Conservation (phyloP, 2,329 filamentous ascomycete genomes). For the Epichloe brachyelytri region DNA sequence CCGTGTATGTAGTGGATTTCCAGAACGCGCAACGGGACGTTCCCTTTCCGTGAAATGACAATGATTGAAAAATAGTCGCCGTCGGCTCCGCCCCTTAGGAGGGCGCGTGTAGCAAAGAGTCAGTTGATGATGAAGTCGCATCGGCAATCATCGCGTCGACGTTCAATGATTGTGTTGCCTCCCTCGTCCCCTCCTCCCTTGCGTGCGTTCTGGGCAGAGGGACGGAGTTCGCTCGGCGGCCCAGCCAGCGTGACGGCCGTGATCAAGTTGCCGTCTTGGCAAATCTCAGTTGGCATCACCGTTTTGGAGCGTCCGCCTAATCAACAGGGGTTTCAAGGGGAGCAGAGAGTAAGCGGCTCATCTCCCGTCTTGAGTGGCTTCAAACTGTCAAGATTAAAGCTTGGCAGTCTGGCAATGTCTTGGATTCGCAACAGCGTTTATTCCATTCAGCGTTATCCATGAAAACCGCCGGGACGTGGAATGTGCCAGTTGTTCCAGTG, state of each 20-base stretch:
- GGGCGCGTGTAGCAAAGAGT: not conserved
- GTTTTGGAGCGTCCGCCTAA: not conserved
- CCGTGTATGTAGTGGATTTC: no score
- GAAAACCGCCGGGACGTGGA: not conserved
- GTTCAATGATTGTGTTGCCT: not conserved
- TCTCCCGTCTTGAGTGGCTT: not conserved
- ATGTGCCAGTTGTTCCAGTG: not conserved
- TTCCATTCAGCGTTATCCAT: not conserved
- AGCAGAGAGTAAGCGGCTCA: no score
- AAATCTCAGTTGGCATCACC: not conserved
- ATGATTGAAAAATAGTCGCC: no score
- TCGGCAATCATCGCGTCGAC: not conserved
- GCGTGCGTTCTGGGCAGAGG: not conserved
- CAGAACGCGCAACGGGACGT: no score
- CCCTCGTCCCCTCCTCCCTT: not conserved
- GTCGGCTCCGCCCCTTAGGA: not conserved
- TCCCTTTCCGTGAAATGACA: no score
- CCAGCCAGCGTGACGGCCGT: not conserved
- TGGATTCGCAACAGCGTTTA: not conserved
- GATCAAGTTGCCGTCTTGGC: slow-evolving; percentile 3
- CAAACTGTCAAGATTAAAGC: not conserved
- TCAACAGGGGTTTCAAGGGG: not conserved
- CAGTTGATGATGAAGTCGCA: not conserved
- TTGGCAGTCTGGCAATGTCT: slow-evolving; percentile 4
- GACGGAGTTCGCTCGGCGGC: no score